These are phyloP conservation scores for Cetradonia linearis DNA, from an alignment of 495 filamentous ascomycete species.

Conservation along the genomic window DNA sequence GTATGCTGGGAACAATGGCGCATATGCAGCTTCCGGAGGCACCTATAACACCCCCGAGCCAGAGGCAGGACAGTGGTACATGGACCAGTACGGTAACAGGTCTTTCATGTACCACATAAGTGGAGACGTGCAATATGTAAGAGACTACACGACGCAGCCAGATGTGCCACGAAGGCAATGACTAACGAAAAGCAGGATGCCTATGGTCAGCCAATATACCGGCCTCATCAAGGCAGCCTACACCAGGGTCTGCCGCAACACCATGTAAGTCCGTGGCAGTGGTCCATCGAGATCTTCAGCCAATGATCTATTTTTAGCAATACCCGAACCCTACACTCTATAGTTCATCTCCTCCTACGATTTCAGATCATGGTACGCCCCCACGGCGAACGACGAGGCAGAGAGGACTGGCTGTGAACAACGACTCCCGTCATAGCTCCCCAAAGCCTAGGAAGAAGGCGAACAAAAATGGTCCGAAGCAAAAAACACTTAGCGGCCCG, in stretches of 20 bases:
- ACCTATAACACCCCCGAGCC: slow-evolving; percentile 26
- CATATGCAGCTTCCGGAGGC: slow-evolving; percentile 16
- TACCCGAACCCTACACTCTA: slow-evolving; percentile 20
- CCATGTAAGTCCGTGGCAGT: slow-evolving; percentile 16
- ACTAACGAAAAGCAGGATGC: slow-evolving; percentile 23
- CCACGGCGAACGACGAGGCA: slow-evolving; percentile 11
- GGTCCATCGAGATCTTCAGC: not conserved
- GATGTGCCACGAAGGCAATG: not conserved
- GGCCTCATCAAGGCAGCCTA: slow-evolving; percentile 11
- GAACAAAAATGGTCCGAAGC: slow-evolving; percentile 25
- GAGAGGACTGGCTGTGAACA: slow-evolving; percentile 4
- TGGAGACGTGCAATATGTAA: slow-evolving; percentile 36
- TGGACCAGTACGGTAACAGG: slow-evolving; percentile 23
- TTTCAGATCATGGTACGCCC: slow-evolving; percentile 13
- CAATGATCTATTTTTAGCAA: slow-evolving; percentile 7
- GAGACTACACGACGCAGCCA: slow-evolving; percentile 11
- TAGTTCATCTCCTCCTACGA: slow-evolving; percentile 19
- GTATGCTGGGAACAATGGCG: slow-evolving; percentile 16
- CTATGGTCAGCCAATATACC: slow-evolving; percentile 16
- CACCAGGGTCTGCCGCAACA: slow-evolving; percentile 13
- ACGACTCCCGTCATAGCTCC: slow-evolving; percentile 16
- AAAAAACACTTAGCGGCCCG: slow-evolving; percentile 52
- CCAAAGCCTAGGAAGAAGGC: slow-evolving; percentile 30
- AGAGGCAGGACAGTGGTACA: slow-evolving; percentile 15
- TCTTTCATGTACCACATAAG: slow-evolving; percentile 27